Evolutionary conservation across 768 basidiomycete species (phyloP), one percentile per base, ranked within the genome.

Genomic region (Lactarius evosmus): DNA sequence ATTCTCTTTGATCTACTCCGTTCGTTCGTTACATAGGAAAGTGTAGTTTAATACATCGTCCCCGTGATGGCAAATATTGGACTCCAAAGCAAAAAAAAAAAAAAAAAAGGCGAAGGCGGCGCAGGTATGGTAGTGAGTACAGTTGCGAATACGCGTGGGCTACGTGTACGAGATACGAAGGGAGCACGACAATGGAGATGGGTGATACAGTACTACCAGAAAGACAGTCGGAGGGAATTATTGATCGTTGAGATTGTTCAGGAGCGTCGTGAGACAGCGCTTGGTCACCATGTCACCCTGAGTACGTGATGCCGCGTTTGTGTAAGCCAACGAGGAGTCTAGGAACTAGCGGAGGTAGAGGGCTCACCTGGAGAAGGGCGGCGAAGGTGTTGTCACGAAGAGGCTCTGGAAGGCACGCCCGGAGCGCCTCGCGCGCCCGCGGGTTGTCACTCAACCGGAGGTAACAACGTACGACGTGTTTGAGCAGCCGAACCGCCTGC

Each of bases 201-300:
- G 32, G 16, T 50, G 41, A 65, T 65, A 58, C 62, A 61, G 36
- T 61, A 49, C 22, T 41, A 32, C 41, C 36, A 29, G 44, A 33
- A 34, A 25, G 27, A 29, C 38, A 38, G 16, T 38, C 6, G 38
- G 17, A 27, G 46, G 22, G 7, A 33, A 50, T 68, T 56, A 69
- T 62, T 66, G 69, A 29, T 91, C 90, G 67, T 86, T 88, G 67
- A 96, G 79, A 75, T 96, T 95, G 75, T 93, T 89, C 64, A 95
- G 82, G 34, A 96, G 82, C 34, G 93, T 95, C 53, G 91, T 91
- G 63, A 96, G 80, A 75, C 93, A 95, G 71, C 93, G 84, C 78
- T 95, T 96, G 30, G 97, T 99, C 68, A 98, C 97, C 88, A 96
- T 93, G 72, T 99, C 97, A 55, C 95, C 95, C 91, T 93, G 68